Base-by-base conservation (phyloP, 208 protist species). In the Leishmania arabica region DNA sequence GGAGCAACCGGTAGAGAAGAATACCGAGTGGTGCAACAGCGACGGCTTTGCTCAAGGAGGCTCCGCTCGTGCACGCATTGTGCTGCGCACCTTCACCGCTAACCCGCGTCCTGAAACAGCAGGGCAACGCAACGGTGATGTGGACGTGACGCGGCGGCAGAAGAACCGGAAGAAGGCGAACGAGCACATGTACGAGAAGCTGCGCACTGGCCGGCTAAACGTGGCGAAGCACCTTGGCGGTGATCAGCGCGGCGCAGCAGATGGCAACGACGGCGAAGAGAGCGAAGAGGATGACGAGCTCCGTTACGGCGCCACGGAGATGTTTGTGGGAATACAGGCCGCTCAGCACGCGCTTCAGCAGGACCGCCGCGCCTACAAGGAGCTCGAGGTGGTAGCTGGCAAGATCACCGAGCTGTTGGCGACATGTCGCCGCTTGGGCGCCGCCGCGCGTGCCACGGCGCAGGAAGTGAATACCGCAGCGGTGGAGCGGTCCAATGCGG, bases 321-420 rank as follows among this genome's bases (percentile, higher is more conserved):
- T 94, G 79, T 97, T 97, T 68, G 91, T 92, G 58, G 94, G 94
- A 0, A 95, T 93, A 89, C 82, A 80, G 42, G 90, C 94, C 64
- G 92, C 90, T 4, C 87, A 93, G 82, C 77, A 83, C 49, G 75
- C 84, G 17, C 75, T 96, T 34, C 85, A 91, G 77, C 83, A 86
- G 7, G 91, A 88, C 49, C 72, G 79, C 54, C 84, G 89, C 24
- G 87, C 86, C 37, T 81, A 91, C 79, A 87, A 88, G 69, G 93
- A 95, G 84, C 81, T 96, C 4, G 70, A 86, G 66, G 87, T 90
- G 51, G 93, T 98, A 13, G 86, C 93, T 45, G 77, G 86, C 58
- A 92, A 88, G 73, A 94, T 98, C 69, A 89, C 84, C 3, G 81
- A 86, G 37, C 82, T 98, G 42, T 68, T 97, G 34, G 78, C 77